These are phyloP conservation scores for Penicillium angulare DNA, from an alignment of 495 filamentous ascomycete species.

Conservation along the genomic window DNA sequence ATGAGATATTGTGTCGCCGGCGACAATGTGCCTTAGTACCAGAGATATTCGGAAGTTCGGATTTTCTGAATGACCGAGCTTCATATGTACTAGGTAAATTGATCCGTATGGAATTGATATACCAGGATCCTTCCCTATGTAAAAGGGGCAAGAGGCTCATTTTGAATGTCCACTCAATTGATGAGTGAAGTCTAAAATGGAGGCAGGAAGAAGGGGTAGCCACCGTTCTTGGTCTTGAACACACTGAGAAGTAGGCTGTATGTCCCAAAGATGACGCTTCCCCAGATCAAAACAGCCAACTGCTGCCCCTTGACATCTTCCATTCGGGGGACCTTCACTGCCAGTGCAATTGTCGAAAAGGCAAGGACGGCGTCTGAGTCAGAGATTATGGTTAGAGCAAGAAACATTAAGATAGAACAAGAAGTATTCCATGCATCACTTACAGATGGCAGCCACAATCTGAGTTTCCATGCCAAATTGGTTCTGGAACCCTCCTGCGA, in stretches of 20 bases:
- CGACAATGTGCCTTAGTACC: constrained; percentile 7
- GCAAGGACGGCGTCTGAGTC: constrained; percentile 82
- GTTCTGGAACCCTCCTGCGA: constrained; percentile 90
- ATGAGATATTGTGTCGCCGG: constrained; percentile 17
- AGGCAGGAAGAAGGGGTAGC: constrained; percentile 91
- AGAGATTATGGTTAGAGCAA: not conserved
- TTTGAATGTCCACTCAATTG: no score
- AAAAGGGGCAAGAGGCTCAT: not conserved
- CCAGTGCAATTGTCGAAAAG: constrained; percentile 85
- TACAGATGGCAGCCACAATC: constrained; percentile 93
- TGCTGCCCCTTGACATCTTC: constrained; percentile 74
- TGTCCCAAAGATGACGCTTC: constrained; percentile 69
- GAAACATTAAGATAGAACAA: not conserved
- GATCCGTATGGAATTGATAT: no score
- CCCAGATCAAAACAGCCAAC: constrained; percentile 80
- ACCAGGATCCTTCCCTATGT: no score
- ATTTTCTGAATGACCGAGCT: not conserved
- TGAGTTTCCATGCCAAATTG: constrained; percentile 97
- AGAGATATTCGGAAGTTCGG: not conserved
- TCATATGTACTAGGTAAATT: not conserved
- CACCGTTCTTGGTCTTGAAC: constrained; percentile 91
- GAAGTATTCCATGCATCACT: constrained; percentile 38
- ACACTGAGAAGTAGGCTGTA: constrained; percentile 94
- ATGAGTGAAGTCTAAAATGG: constrained; percentile 64
- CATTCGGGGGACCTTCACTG: constrained; percentile 87